phyloP scores from a whole-genome alignment of 2,329 filamentous ascomycete species.

The Chaetomium strumarium region DNA sequence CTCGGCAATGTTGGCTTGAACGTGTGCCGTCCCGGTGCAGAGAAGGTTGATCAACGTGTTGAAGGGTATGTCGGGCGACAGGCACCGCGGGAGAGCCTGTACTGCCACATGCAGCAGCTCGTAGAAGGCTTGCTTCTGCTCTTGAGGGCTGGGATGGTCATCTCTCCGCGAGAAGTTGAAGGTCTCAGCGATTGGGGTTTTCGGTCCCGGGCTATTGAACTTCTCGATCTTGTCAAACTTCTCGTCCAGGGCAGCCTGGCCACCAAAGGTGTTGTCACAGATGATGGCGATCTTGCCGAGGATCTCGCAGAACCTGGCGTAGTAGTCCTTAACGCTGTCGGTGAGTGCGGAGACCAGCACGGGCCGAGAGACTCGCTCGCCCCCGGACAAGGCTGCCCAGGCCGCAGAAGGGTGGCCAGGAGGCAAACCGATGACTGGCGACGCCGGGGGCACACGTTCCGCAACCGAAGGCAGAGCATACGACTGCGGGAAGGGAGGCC shows the following conservation, averaged over 20 bases:
- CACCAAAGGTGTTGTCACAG: slow-evolving; percentile 94
- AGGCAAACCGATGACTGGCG: slow-evolving; percentile 43
- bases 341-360: slow-evolving; percentile 59
- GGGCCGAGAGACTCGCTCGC: slow-evolving; percentile 62
- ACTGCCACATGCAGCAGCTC: slow-evolving; percentile 93
- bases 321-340: slow-evolving; percentile 77
- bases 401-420: slow-evolving; percentile 25
- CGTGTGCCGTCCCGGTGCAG: slow-evolving; percentile 93
- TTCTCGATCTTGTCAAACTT: slow-evolving; percentile 99
- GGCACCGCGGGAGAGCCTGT: slow-evolving; percentile 87
- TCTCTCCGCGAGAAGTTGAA: slow-evolving; percentile 87
- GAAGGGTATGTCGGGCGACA: slow-evolving; percentile 86
- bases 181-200: slow-evolving; percentile 89
- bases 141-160: slow-evolving; percentile 63
- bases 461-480: slow-evolving; percentile 37
- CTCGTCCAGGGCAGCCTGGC: slow-evolving; percentile 90
- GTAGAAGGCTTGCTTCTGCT: slow-evolving; percentile 92
- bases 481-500: slow-evolving; percentile 78
- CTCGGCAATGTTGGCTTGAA: slow-evolving; percentile 83
- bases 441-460: slow-evolving; percentile 44
- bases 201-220: slow-evolving; percentile 78
- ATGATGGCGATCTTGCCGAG: slow-evolving; percentile 93
- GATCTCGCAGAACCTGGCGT: slow-evolving; percentile 88
- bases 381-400: slow-evolving; percentile 34
- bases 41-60: slow-evolving; percentile 90